Evolutionary conservation across 306 rosid genomes (phyloP).

Genomic region (Cucumis hystrix): DNA sequence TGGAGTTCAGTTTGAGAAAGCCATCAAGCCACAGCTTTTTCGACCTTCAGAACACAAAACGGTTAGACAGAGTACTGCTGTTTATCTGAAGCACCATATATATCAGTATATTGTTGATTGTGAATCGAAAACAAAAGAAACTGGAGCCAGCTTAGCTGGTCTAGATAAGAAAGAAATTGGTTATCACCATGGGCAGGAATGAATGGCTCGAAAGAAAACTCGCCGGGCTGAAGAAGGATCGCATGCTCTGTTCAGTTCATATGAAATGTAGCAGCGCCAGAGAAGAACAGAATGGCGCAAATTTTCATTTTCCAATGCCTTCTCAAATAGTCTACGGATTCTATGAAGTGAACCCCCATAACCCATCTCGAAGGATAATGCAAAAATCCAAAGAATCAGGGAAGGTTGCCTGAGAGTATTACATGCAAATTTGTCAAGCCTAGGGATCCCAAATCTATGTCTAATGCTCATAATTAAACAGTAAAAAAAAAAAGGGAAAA

Average conservation of each 20-base stretch:
- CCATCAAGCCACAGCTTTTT: slow-evolving; percentile 91
- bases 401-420: slow-evolving; percentile 69
- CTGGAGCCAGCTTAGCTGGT: not conserved
- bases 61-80: not conserved
- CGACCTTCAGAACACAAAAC: slow-evolving; percentile 40
- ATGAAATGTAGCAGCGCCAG: slow-evolving; percentile 80
- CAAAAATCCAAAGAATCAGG: slow-evolving; percentile 63
- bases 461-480: not conserved
- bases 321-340: slow-evolving; percentile 81
- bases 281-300: slow-evolving; percentile 57
- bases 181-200: slow-evolving; percentile 91
- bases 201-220: slow-evolving; percentile 86
- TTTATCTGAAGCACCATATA: not conserved
- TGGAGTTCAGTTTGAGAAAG: slow-evolving; percentile 51
- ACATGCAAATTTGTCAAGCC: not conserved
- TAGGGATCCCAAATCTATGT: not conserved
- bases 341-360: slow-evolving; percentile 60
- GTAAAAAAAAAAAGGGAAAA: not conserved
- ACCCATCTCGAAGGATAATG: slow-evolving; percentile 63
- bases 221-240: slow-evolving; percentile 69
- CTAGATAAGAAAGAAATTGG: not conserved
- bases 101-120: not conserved
- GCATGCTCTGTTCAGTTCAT: slow-evolving; percentile 39
- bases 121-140: not conserved
- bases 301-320: slow-evolving; percentile 48